A percentile compares a stretch with the other conserved stretches of the same genome.
These are phyloP conservation scores for Lolium multiflorum DNA, from an alignment of 176 grass and related monocot genomes.

Conservation along the genomic window DNA sequence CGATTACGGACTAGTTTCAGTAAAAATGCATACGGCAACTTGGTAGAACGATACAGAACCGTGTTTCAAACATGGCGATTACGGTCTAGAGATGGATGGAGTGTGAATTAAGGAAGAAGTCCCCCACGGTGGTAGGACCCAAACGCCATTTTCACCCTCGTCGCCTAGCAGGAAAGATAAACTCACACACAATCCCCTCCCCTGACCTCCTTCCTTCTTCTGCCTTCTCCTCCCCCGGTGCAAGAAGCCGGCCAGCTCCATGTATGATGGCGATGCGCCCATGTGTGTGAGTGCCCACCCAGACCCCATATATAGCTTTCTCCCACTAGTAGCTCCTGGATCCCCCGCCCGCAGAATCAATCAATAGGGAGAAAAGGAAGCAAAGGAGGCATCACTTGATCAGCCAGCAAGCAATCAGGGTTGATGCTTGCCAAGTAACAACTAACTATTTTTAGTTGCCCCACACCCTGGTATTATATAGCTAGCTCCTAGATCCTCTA, in stretches of 20 bases:
- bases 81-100: not conserved
- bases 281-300: conserved; percentile 25
- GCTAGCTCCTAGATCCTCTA: conserved; percentile 7
- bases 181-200: conserved; percentile 53
- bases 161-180: conserved; percentile 53
- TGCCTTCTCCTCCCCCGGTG: conserved; percentile 24
- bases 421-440: conserved; percentile 41
- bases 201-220: conserved; percentile 2
- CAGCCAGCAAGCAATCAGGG: conserved; percentile 14
- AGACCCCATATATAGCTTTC: conserved; percentile 38
- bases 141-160: conserved; percentile 35
- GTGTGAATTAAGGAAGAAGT: conserved; percentile 9
- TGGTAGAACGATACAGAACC: conserved; percentile 19
- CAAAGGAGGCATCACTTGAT: conserved; percentile 27
- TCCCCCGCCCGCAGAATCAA: conserved; percentile 32
- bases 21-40: conserved; percentile 4
- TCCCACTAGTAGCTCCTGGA: conserved; percentile 21
- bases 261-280: conserved; percentile 20
- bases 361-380: conserved; percentile 19
- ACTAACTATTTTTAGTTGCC: conserved; percentile 21
- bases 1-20: not conserved
- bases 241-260: conserved; percentile 33
- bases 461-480: not conserved
- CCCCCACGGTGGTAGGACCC: conserved; percentile 41
- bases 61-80: not conserved